Conservation (phyloP, 2,329 filamentous ascomycete genomes). For the Neonectria sp. region DNA sequence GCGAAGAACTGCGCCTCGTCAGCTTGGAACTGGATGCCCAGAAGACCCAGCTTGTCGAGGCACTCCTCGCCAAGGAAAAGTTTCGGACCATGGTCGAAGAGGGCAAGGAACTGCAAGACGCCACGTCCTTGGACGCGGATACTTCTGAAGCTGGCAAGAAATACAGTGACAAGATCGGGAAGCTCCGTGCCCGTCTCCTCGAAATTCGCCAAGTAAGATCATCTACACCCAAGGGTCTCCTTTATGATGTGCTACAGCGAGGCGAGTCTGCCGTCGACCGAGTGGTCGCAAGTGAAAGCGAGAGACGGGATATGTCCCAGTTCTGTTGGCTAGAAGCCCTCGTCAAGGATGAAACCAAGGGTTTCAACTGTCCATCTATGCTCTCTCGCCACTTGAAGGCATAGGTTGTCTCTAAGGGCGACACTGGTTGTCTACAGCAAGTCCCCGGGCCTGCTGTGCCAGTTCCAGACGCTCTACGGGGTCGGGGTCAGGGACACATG, state of each 20-base stretch:
- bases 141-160: constrained; percentile 57
- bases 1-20: constrained; percentile 65
- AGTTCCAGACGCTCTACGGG: neutral
- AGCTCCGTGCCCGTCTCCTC: constrained; percentile 68
- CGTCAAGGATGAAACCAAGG: neutral
- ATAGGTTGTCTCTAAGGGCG: neutral
- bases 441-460: too few species aligned
- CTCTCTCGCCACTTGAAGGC: neutral
- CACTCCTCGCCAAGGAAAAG: constrained; percentile 73
- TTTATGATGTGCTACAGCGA: constrained; percentile 21
- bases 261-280: constrained; percentile 14
- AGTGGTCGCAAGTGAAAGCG: constrained; percentile 25
- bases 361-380: neutral
- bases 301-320: neutral
- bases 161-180: constrained; percentile 69
- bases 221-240: constrained; percentile 17
- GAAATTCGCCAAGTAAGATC: constrained; percentile 72
- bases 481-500: neutral
- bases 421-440: neutral
- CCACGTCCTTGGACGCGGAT: constrained; percentile 54
- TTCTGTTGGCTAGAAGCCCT: neutral
- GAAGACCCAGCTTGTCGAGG: constrained; percentile 72
- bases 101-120: constrained; percentile 59
- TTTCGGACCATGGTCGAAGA: constrained; percentile 69
- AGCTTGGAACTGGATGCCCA: constrained; percentile 69